phyloP scores from a whole-genome alignment of 352 stramenopile genomes.

The Blastocystis hominis region DNA sequence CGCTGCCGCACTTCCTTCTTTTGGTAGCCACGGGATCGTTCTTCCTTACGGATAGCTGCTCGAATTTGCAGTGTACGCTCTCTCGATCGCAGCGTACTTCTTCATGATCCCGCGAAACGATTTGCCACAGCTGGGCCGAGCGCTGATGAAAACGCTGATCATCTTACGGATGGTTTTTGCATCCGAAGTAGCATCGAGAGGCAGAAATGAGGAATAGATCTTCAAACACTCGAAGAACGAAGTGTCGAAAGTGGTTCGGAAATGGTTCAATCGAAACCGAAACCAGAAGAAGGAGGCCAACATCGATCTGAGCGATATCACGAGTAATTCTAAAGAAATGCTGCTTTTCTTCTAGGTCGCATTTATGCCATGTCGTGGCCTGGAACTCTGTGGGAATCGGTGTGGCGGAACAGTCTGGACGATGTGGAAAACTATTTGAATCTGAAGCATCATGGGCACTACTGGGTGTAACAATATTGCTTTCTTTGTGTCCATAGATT shows the following conservation, averaged over 20 bases:
- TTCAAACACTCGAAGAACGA: background rate
- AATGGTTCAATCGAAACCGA: slow-evolving; percentile 50
- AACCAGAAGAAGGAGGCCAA: slow-evolving; percentile 52
- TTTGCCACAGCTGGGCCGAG: background rate
- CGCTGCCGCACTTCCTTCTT: background rate
- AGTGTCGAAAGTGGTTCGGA: background rate
- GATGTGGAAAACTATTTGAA: slow-evolving; percentile 57
- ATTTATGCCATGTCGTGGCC: slow-evolving; percentile 59
- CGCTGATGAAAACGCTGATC: background rate
- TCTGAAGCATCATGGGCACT: background rate
- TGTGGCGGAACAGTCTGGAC: slow-evolving; percentile 56
- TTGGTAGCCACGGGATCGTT: background rate
- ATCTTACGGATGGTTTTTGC: background rate
- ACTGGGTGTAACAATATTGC: slow-evolving; percentile 27
- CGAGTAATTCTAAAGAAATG: background rate
- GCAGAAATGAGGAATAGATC: background rate
- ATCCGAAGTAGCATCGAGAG: background rate
- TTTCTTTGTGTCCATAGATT: background rate
- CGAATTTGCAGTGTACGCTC: background rate
- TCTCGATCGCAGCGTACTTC: background rate
- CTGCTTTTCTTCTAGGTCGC: background rate
- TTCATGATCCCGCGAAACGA: background rate
- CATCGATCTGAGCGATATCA: slow-evolving; percentile 39
- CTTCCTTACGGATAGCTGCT: background rate
- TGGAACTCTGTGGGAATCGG: background rate